Conservation (phyloP, 495 filamentous ascomycete genomes). For the Bathelium albidoporum region DNA sequence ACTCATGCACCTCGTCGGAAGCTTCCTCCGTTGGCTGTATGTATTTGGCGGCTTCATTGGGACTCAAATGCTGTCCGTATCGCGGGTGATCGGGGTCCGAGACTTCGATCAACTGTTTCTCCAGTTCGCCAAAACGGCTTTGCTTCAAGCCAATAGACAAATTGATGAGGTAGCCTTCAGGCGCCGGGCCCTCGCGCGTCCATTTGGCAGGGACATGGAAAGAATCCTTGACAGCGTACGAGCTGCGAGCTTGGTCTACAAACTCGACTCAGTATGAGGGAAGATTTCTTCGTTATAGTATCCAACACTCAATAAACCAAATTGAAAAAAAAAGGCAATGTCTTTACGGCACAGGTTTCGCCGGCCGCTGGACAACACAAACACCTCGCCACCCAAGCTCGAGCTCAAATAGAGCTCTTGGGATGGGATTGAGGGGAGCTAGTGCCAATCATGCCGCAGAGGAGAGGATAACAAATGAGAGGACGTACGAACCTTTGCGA, state of each 20-base stretch:
- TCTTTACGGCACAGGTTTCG: no score
- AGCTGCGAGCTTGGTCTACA: conserved; percentile 15
- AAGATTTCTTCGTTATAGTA: background rate
- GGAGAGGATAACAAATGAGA: no score
- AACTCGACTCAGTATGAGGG: background rate
- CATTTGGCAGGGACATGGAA: conserved; percentile 41
- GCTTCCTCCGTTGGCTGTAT: conserved; percentile 29
- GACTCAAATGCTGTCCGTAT: conserved; percentile 36
- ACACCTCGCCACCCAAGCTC: no score
- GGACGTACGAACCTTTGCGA: background rate
- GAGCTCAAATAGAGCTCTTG: no score
- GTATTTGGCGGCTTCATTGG: conserved; percentile 32
- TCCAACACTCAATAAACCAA: no score
- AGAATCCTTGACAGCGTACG: conserved; percentile 44
- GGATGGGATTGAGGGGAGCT: no score
- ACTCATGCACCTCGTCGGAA: conserved; percentile 30
- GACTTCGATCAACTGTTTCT: conserved; percentile 35
- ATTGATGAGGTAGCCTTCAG: conserved; percentile 27
- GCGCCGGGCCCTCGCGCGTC: conserved; percentile 37
- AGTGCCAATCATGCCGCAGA: no score
- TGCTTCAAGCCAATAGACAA: conserved; percentile 38
- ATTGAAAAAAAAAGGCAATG: no score
- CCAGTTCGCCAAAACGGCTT: conserved; percentile 34
- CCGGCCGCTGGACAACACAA: no score
- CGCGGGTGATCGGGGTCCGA: conserved; percentile 34